These are phyloP conservation scores for Eucalyptus dawsonii DNA, from an alignment of 345 rosid species.

Conservation along the genomic window DNA sequence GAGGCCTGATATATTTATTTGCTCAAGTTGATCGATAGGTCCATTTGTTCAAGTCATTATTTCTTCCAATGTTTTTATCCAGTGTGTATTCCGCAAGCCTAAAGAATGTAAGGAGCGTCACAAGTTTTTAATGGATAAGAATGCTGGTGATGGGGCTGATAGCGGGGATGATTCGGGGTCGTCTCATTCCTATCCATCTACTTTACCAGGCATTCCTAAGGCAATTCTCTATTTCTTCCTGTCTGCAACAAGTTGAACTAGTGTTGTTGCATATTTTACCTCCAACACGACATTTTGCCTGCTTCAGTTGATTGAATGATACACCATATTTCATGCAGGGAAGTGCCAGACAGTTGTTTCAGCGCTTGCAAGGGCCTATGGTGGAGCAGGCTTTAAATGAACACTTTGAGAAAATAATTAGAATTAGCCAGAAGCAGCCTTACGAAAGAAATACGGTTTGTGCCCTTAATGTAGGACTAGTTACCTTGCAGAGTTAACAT, in stretches of 20 bases:
- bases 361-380: slow-evolving; percentile 91
- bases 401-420: slow-evolving; percentile 87
- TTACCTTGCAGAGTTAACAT: not conserved
- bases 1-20: not conserved
- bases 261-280: not conserved
- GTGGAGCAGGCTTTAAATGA: slow-evolving; percentile 88
- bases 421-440: slow-evolving; percentile 66
- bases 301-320: not conserved
- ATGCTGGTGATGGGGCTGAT: slow-evolving; percentile 91
- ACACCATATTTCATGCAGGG: slow-evolving; percentile 52
- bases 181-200: slow-evolving; percentile 95
- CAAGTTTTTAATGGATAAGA: slow-evolving; percentile 80
- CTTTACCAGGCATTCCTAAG: slow-evolving; percentile 99
- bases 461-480: not conserved
- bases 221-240: slow-evolving; percentile 16
- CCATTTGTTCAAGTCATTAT: not conserved
- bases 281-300: not conserved
- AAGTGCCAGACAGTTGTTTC: slow-evolving; percentile 97
- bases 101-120: slow-evolving; percentile 98
- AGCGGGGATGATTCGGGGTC: slow-evolving; percentile 99
- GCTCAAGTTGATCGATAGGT: not conserved
- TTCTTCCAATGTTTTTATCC: not conserved
- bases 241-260: not conserved
- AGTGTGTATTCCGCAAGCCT: slow-evolving; percentile 86
- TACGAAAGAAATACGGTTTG: slow-evolving; percentile 47